These are phyloP conservation scores for Colletotrichum salicis DNA, from an alignment of 2,329 filamentous ascomycete species.

Conservation along the genomic window DNA sequence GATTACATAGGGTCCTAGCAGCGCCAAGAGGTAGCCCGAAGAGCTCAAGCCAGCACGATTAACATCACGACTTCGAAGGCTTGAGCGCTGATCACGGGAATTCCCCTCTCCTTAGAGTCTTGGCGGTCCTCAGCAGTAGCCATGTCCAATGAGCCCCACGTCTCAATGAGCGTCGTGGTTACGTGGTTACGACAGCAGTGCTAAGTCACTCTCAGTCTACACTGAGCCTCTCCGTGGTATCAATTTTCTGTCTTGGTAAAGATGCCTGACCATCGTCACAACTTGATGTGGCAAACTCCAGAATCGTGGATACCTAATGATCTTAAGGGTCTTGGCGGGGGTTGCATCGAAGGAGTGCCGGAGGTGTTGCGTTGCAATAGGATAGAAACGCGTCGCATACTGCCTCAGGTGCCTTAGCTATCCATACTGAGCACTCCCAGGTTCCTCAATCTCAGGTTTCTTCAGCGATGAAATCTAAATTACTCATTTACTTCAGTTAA, in stretches of 20 bases:
- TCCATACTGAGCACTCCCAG: no score
- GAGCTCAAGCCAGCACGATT: background rate
- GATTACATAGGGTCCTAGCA: background rate
- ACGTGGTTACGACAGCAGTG: background rate
- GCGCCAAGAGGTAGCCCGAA: background rate
- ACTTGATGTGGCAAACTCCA: background rate
- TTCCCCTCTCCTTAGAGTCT: background rate
- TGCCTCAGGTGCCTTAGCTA: background rate
- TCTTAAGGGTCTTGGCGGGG: background rate
- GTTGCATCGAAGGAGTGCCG: background rate
- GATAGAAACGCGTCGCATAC: no score
- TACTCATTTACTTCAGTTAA: no score
- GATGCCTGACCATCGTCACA: background rate
- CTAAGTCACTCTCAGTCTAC: slow-evolving; percentile 7
- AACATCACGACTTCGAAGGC: background rate
- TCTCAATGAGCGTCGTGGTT: background rate
- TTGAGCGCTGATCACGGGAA: background rate
- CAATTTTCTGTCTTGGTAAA: background rate
- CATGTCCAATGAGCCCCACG: background rate
- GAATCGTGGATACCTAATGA: background rate
- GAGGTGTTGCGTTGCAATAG: background rate
- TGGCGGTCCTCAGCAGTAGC: background rate
- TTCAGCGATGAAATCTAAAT: no score
- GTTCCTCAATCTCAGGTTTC: background rate
- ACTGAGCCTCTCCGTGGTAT: background rate